Evolutionary conservation across 805 yeast genomes (phyloP), one percentile per base, ranked within the genome.

Genomic region (Blastobotrys robertii): DNA sequence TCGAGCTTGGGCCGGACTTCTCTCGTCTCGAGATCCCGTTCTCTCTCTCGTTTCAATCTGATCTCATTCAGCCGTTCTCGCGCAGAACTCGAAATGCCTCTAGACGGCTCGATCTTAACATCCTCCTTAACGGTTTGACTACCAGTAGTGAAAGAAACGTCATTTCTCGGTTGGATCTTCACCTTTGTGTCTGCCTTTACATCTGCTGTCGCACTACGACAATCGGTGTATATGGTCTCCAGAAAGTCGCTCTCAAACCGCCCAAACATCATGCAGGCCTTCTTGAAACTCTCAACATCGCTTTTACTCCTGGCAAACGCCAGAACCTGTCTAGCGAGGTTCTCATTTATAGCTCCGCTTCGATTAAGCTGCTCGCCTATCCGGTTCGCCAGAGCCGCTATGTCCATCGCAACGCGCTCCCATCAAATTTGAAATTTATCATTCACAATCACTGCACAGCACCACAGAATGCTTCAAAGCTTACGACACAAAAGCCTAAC

Each of bases 181-280:
- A 8, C 15, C 41, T 25, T 37, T 37, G 11, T 32, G 8, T 9
- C 31, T 11, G 39, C 22, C 7, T 30, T 41, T 8, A 39, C 47
- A 10, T 35, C 40, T n/a, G 14, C 34, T 19, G 14, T 8, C 6
- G 25, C 30, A 30, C n/a, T n/a, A n/a, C 12, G 10, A 19, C 25
- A 29, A 12, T 35, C 16, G n/a, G 34, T 29, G 41, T 56, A 56
- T 14, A 55, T 33, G 13, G 36, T 34, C 19, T 14, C 13, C 10
- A 57, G 34, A 36, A 52, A 54, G 3, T 43, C 42, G 8, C 13
- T 38, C 22, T 55, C 54, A 33, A 56, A 58, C 25, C 44, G 39
- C 9, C 59, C 62, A 47, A 58, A 55, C 4, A 48, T 49, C 38
- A 16, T 28, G 41, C 60, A 54, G 2, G 56, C 51, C 1, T 32